Conservation (phyloP, 116 monocot genomes). For the Papilionanthe hybrid region DNA sequence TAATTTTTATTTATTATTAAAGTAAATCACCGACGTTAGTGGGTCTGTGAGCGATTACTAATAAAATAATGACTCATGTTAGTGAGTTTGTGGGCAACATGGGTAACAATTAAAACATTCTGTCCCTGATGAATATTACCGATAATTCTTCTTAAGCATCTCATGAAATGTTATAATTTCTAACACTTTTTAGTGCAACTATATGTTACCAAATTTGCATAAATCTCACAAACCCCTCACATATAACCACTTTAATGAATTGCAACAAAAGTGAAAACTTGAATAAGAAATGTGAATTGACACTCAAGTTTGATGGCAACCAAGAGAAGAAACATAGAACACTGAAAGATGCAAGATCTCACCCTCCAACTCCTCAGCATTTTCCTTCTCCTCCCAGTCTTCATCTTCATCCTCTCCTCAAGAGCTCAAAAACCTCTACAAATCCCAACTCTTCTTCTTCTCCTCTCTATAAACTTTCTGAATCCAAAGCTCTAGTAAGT, state of each 20-base stretch:
- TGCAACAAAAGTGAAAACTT: slow-evolving; percentile 10
- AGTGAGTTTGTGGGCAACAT: too few relatives aligned
- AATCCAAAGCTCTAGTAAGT: slow-evolving; percentile 37
- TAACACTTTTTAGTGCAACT: too few relatives aligned
- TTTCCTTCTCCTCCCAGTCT: slow-evolving; percentile 55
- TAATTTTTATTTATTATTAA: too few relatives aligned
- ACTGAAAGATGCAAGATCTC: slow-evolving; percentile 62
- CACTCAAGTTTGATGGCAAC: slow-evolving; percentile 13
- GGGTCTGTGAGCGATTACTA: too few relatives aligned
- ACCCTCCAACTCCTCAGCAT: slow-evolving; percentile 78
- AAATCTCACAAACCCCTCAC: too few relatives aligned
- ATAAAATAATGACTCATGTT: too few relatives aligned
- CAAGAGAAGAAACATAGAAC: slow-evolving; percentile 16
- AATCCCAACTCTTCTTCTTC: slow-evolving; percentile 17
- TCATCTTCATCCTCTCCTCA: slow-evolving; percentile 7
- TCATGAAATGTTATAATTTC: too few relatives aligned
- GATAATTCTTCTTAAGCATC: too few relatives aligned
- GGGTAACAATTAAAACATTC: too few relatives aligned
- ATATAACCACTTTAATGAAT: neutral
- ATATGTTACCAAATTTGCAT: too few relatives aligned
- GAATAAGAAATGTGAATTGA: slow-evolving; percentile 24
- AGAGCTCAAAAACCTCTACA: slow-evolving; percentile 19
- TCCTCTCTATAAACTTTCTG: slow-evolving; percentile 38
- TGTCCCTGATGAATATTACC: too few relatives aligned
- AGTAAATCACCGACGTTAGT: too few relatives aligned